Base-by-base conservation (phyloP, 2,329 filamentous ascomycete species). In the Lecanicillium sp. region DNA sequence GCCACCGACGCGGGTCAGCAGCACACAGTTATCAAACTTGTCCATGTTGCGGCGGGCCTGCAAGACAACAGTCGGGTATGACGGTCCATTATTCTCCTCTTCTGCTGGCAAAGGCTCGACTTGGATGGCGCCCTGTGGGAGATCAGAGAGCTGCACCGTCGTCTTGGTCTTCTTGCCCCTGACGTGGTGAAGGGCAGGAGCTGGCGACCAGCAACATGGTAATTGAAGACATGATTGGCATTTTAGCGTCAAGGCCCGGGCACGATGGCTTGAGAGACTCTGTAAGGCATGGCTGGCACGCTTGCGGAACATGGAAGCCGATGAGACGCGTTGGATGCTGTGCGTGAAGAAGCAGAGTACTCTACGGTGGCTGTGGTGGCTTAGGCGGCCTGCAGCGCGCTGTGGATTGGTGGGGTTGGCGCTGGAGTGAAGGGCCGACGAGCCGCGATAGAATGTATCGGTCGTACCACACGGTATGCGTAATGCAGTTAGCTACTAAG, bases 21-120 rank as follows among this genome's bases (percentile, higher is more conserved):
- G 67, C 32, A 98, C 86, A 67, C 91, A 97, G 58, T 94, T 89
- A 59, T 83, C 80, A 68, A 95, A 96, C 59, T 86, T 90, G 56
- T 82, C 77, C 84, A 97, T 95, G 67, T 95, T 94, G 56, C 83
- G 87, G 49, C 82, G 80, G 23, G 88, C 91, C 63, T 95, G 90
- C 60, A 89, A 80, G 50, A 97, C 72, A 40, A 97, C 86, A n/a
- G 88, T 86, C 14, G 93, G 90, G 65, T 96, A 96, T 5, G 70
- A 61, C 14, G 78, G 76, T 14, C 57, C 68, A 47, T 70, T 63
- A 21, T 71, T 65, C 21, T 77, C 69, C 51, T 72, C 54, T 30
- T 59, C 49, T 5, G 35, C 39, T 23, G 56, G 54, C 12, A 68
- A 49, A 24, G 67, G 61, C 12, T 51, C 47, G 4, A 32, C 23